Evolutionary conservation across 1,139 yeast species (phyloP).

Genomic region (Blastobotrys serpentis): DNA sequence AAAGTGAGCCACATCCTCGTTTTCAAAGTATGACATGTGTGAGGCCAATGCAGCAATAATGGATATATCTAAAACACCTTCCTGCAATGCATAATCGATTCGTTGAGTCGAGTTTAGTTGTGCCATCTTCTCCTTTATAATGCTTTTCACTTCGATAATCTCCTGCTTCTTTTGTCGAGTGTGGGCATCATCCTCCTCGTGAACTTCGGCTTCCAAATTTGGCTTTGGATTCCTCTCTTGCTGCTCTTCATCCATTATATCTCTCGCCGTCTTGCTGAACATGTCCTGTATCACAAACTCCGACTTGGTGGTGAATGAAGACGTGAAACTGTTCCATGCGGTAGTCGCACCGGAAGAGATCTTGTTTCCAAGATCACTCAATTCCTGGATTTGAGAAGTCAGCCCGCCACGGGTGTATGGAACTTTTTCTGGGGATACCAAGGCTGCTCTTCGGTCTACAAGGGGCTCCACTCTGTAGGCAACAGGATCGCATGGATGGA

Average conservation of each 20-base stretch:
- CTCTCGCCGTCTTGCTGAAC: slow-evolving; percentile 3
- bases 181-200: slow-evolving; percentile 15
- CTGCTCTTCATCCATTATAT: slow-evolving; percentile 19
- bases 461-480: slow-evolving; percentile 86
- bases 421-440: slow-evolving; percentile 58
- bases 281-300: slow-evolving; percentile 9
- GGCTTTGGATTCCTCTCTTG: neutral
- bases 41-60: slow-evolving; percentile 79
- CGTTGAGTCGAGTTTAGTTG: slow-evolving; percentile 63
- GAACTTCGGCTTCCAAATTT: slow-evolving; percentile 7
- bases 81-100: slow-evolving; percentile 76
- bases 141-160: slow-evolving; percentile 20
- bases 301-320: slow-evolving; percentile 13
- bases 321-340: slow-evolving; percentile 40
- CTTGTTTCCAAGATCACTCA: slow-evolving; percentile 44
- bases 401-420: slow-evolving; percentile 53
- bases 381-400: slow-evolving; percentile 46
- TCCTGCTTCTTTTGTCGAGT: slow-evolving; percentile 11
- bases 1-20: slow-evolving; percentile 79
- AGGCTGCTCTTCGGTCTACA: slow-evolving; percentile 53
- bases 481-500: slow-evolving; percentile 87
- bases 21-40: slow-evolving; percentile 87
- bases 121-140: slow-evolving; percentile 29
- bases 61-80: slow-evolving; percentile 77
- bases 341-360: slow-evolving; percentile 47